Conservation (phyloP, 2,329 filamentous ascomycete genomes). For the Paraphaeosphaeria sporulosa region DNA sequence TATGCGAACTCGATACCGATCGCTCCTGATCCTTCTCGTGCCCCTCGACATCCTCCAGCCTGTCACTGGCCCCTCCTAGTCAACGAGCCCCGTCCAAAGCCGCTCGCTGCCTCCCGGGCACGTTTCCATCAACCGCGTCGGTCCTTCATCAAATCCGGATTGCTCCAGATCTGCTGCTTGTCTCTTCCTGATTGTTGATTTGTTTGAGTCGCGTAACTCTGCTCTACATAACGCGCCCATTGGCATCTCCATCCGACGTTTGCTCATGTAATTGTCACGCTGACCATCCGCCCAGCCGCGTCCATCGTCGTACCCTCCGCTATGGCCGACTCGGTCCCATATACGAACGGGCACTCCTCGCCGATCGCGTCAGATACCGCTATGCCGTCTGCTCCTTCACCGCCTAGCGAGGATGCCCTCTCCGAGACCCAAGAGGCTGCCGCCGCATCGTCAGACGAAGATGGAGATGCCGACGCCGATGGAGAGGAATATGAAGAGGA, state of each 20-base stretch:
- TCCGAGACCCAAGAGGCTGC: constrained; percentile 72
- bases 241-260: constrained; percentile 42
- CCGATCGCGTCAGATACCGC: constrained; percentile 59
- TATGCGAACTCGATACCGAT: constrained; percentile 23
- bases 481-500: constrained; percentile 53
- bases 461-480: constrained; percentile 52
- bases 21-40: constrained; percentile 23
- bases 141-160: constrained; percentile 51
- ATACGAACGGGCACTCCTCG: constrained; percentile 72
- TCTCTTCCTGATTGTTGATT: constrained; percentile 43
- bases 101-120: constrained; percentile 28
- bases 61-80: constrained; percentile 1
- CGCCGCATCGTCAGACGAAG: constrained; percentile 51
- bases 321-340: constrained; percentile 67
- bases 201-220: constrained; percentile 53
- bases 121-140: constrained; percentile 44
- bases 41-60: constrained; percentile 24
- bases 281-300: constrained; percentile 62
- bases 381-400: constrained; percentile 55
- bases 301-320: constrained; percentile 69
- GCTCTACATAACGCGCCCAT: constrained; percentile 46
- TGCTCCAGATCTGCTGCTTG: constrained; percentile 32
- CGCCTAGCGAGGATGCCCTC: constrained; percentile 76
- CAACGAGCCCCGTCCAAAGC: constrained; percentile 11
- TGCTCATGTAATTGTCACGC: constrained; percentile 46